Evolutionary conservation across 2,329 filamentous ascomycete species (phyloP), one percentile per base, ranked within the genome.

Genomic region (Monosporascus ibericus): DNA sequence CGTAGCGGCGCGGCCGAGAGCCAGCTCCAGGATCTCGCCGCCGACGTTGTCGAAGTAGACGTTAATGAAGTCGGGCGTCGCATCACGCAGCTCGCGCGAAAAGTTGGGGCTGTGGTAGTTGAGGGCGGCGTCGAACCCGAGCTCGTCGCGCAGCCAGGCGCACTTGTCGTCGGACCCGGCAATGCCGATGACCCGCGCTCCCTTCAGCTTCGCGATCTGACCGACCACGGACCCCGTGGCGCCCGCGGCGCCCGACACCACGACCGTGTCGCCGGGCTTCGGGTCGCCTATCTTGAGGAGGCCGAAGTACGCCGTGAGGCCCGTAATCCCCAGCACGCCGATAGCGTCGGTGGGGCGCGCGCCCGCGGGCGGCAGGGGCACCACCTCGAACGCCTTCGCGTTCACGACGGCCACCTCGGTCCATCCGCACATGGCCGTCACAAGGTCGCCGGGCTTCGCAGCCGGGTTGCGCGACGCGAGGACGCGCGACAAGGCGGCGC

Each of bases 141-240:
- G 67, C 56, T 81, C 77, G 42, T 72, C 62, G 17, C 71, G 75
- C 57, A 87, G 65, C 71, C 81, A 82, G 27, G 70, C 66, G 57
- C 80, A 87, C 72, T 90, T 90, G 38, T 86, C 82, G 37, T 82
- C 77, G 50, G 76, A 79, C 0, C 86, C 86, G 1, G 84, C 84
- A 55, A 89, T 75, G 6, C 86, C 86, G 22, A 87, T 68, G 14
- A 89, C 81, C 3, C 75, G 60, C 47, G 72, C 71, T 14, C 86
- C 88, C 68, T 84, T 82, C 50, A 90, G 71, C 74, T 89, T 90
- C 18, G 87, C 86, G 59, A 92, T 89, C 70, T 92, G 88, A 0
- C 86, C 87, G 0, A 82, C 88, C 1, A 92, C 81, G 63, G 80
- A 86, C 1, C 88, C 88, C 0, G 88, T 92, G 0, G 88, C 88